A percentile compares a stretch with the other conserved stretches of the same genome.
Conservation (phyloP, 495 filamentous ascomycete genomes). For the Sabuloglossum arenarium region DNA sequence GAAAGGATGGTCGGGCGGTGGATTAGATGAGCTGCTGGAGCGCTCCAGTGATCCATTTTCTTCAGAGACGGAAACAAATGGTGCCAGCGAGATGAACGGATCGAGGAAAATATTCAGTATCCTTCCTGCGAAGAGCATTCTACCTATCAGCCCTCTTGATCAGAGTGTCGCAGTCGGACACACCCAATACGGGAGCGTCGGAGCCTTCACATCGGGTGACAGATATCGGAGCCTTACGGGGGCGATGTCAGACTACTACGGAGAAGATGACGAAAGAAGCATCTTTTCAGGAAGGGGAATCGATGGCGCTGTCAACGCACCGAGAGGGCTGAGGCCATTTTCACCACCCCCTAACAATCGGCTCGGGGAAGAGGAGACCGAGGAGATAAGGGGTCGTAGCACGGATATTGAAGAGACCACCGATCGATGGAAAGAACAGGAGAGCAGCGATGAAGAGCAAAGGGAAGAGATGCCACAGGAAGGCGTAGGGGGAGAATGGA, state of each 20-base stretch:
- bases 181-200: conserved; percentile 25
- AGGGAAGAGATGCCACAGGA: neutral
- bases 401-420: neutral
- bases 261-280: conserved; percentile 20
- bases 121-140: conserved; percentile 30
- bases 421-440: neutral
- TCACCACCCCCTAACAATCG: conserved; percentile 27
- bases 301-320: conserved; percentile 21
- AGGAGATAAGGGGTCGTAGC: neutral
- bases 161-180: conserved; percentile 6
- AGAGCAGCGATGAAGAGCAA: neutral
- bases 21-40: conserved; percentile 38
- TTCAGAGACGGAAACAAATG: conserved; percentile 13
- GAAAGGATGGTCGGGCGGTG: conserved; percentile 43
- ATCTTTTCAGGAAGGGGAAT: conserved; percentile 21
- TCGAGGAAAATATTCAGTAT: conserved; percentile 35
- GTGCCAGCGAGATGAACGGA: conserved; percentile 12
- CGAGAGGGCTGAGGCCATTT: conserved; percentile 29
- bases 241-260: conserved; percentile 9
- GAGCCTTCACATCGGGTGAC: conserved; percentile 18
- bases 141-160: conserved; percentile 17
- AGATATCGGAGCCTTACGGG: conserved; percentile 29
- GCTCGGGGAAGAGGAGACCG: conserved; percentile 2
- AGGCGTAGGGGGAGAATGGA: neutral
- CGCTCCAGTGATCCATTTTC: conserved; percentile 39